Evolutionary conservation across 1,284 basidiomycete genomes (phyloP).

Genomic region (Heterobasidion parviporum): DNA sequence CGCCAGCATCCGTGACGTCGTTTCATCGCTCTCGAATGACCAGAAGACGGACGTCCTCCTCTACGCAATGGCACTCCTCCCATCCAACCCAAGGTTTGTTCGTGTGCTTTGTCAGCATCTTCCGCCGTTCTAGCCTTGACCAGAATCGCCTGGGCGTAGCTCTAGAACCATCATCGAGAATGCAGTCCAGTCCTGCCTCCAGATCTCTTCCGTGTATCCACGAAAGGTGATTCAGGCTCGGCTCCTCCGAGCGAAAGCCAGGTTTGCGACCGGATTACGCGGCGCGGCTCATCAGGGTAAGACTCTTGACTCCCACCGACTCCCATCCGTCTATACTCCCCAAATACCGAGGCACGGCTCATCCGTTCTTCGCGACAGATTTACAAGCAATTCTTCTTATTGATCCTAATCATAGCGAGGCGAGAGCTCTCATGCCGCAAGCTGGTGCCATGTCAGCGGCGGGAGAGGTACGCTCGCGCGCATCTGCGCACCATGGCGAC

Average conservation of each 20-base stretch:
- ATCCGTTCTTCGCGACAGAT: conserved; percentile 29
- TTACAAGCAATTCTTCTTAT: conserved; percentile 53
- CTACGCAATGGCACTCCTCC: conserved; percentile 50
- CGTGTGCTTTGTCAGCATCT: conserved; percentile 3
- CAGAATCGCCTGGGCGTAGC: conserved; percentile 20
- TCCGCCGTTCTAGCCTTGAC: conserved; percentile 9
- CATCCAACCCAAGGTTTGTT: conserved; percentile 18
- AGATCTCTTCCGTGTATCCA: conserved; percentile 44
- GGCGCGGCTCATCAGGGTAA: conserved; percentile 60
- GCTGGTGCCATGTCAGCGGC: conserved; percentile 15
- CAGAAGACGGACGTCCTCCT: conserved; percentile 62
- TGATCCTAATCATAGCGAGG: conserved; percentile 64
- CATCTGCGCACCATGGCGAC: conserved; percentile 2
- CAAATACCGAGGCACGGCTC: neutral
- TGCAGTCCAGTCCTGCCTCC: conserved; percentile 61
- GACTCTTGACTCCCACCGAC: conserved; percentile 8
- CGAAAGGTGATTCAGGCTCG: conserved; percentile 50
- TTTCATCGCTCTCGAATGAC: conserved; percentile 44
- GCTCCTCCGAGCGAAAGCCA: conserved; percentile 53
- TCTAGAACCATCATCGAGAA: conserved; percentile 64
- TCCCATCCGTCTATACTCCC: neutral
- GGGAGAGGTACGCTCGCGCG: conserved; percentile 14
- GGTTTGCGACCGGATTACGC: conserved; percentile 48
- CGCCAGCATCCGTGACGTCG: conserved; percentile 59
- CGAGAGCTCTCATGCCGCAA: conserved; percentile 46